Percentiles rank a stretch among this genome's conserved stretches.
Evolutionary conservation across 306 rosid genomes (phyloP).

Genomic region (Potentilla sterilis): DNA sequence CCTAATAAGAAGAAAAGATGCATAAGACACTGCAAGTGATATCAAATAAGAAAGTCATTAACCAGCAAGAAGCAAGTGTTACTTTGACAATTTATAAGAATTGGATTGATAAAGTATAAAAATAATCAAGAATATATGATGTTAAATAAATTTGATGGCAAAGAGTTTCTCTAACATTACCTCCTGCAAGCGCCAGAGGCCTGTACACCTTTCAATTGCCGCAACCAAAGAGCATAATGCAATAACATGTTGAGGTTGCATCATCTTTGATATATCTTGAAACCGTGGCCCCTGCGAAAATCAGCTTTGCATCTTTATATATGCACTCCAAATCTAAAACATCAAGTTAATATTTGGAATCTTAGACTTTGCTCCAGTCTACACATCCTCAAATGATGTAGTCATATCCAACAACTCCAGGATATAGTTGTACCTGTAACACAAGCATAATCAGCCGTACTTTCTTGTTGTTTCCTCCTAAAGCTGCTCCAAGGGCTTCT

Average conservation of each 20-base stretch:
- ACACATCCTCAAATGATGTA: slow-evolving; percentile 15
- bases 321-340: slow-evolving; percentile 19
- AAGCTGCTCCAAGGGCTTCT: slow-evolving; percentile 69
- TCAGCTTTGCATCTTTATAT: slow-evolving; percentile 21
- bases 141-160: slow-evolving; percentile 4
- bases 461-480: slow-evolving; percentile 55
- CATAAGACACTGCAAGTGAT: slow-evolving; percentile 20
- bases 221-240: slow-evolving; percentile 62
- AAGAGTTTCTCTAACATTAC: slow-evolving; percentile 31
- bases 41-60: slow-evolving; percentile 4
- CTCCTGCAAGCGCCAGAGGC: slow-evolving; percentile 75
- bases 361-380: slow-evolving; percentile 5
- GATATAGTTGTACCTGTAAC: slow-evolving; percentile 43
- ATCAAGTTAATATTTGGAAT: slow-evolving; percentile 9
- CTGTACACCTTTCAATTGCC: slow-evolving; percentile 63
- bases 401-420: slow-evolving; percentile 21
- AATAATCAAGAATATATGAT: neutral
- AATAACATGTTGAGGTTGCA: slow-evolving; percentile 48
- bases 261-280: slow-evolving; percentile 49
- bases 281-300: slow-evolving; percentile 58
- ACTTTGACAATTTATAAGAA: neutral
- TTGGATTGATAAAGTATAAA: neutral
- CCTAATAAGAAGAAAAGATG: slow-evolving; percentile 33
- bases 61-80: neutral
- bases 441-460: slow-evolving; percentile 46